phyloP scores from a whole-genome alignment of 139 green algal species.

The Ettlia oleoabundans region DNA sequence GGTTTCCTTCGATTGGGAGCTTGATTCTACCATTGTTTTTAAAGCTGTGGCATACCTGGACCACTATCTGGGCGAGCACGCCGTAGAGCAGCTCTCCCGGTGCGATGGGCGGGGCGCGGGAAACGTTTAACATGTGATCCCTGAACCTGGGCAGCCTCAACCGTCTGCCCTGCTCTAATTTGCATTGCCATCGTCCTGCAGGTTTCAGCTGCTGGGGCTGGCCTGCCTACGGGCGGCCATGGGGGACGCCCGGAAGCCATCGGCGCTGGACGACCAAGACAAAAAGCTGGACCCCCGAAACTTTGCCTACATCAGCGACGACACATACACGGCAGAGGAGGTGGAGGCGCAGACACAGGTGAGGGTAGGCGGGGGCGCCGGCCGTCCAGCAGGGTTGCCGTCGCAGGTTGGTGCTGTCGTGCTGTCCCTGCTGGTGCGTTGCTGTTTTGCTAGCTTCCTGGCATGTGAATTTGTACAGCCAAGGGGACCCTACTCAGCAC shows the following conservation, averaged over 20 bases:
- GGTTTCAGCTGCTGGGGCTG: constrained; percentile 72
- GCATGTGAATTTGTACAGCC: too few species aligned
- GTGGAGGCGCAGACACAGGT: constrained; percentile 64
- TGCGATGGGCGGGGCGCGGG: neutral
- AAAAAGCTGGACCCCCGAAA: constrained; percentile 46
- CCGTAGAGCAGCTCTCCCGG: constrained; percentile 31
- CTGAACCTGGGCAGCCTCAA: too few species aligned
- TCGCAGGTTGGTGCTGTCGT: neutral
- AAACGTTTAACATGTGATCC: constrained; percentile 8
- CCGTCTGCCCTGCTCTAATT: too few species aligned
- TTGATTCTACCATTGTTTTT: constrained; percentile 66
- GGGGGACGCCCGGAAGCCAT: constrained; percentile 39
- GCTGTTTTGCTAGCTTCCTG: too few species aligned
- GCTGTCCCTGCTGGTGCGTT: too few species aligned
- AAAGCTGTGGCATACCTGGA: constrained; percentile 68
- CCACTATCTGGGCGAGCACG: constrained; percentile 50
- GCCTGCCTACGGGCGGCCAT: constrained; percentile 62
- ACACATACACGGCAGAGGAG: constrained; percentile 55
- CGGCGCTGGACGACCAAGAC: constrained; percentile 20
- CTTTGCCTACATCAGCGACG: constrained; percentile 63
- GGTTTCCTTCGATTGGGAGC: constrained; percentile 69
- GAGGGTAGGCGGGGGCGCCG: neutral
- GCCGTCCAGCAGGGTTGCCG: too few species aligned
- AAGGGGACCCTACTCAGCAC: too few species aligned
- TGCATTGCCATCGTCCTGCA: too few species aligned